Base-by-base conservation (phyloP, 331 rosid genomes). In the Spiraea crenata region DNA sequence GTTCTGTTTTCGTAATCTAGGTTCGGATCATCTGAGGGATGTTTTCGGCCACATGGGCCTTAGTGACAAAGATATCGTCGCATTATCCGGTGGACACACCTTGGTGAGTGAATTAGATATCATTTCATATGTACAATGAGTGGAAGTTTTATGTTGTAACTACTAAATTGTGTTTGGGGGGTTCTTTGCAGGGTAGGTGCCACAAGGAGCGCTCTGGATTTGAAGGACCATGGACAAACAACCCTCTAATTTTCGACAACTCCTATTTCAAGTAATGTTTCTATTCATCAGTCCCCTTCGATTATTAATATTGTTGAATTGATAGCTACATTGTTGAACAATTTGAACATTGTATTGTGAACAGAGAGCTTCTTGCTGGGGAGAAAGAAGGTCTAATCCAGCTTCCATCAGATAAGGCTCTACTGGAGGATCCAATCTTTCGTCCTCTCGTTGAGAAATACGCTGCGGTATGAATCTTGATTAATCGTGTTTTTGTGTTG, bases 31-130 rank as follows among this genome's bases (percentile, higher is more conserved):
- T 79, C 8, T 86, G 71, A 89, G 92, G 83, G 88, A 81, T 74
- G 74, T 89, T 9, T 86, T 89, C 73, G 84, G 87, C 13, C 79
- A 77, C 50, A 86, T 89, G 92, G 92, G 95, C 31, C 84, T 89
- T 2, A 79, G 75, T 73, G 89, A 86, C 69, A 80, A 79, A 70
- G 95, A 86, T 16, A 84, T 86, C 48, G 95, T 84, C 61, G 89
- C 83, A 59, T 68, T 89, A 60, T 84, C 92, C n/a, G 95, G 95
- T 42, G 92, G 74, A n/a, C 95, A 89, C 79, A 89, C 95, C 10
- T 77, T 89, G 92, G 89, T 89, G 56, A 56, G 81, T 77, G 46
- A 59, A 42, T 44, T 25, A 25, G 31, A 25, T 25, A 25, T 0
- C 31, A 25, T 25, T 25, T 25, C 31, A 25, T 25, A 25, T 25